Evolutionary conservation across 2,329 filamentous ascomycete species (phyloP), one percentile per base, ranked within the genome.

Genomic region (Exophiala viscosa): DNA sequence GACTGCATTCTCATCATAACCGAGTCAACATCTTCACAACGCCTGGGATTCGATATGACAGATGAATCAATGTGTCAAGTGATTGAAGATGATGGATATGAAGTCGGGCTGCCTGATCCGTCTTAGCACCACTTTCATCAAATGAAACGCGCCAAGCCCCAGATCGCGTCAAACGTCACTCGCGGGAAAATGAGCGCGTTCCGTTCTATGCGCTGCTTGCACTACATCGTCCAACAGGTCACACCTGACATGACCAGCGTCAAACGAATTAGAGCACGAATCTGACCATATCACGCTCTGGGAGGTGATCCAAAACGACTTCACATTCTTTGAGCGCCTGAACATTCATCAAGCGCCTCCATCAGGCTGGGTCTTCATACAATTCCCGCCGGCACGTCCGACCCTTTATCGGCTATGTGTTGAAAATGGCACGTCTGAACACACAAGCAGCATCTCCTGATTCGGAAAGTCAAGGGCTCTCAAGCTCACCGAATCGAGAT

Each of bases 401-500:
- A 33, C 23, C 10, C 11, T 36, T 14, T 5, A 4, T 17, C 39
- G 38, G 39, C 46, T 3, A 53, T 57, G 50, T 44, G 50, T 38
- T 39, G 20, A 52, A 13, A 23, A 62, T 63, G 61, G 59, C 61
- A 32, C 55, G 58, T 33, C 34, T 59, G 32, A 59, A 58, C 45
- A 46, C 35, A 34, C 51, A 39, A 35, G n/a, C 47, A 13, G 39
- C 17, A 9, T 50, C 57, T 11, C 52, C 59, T 13, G 74, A 77
- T 57, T 74, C 76, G 56, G 75, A 78, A 51, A 77, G 77, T 57
- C 56, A 60, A 3, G 34, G 28, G 18, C 20, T 10, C 14, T 40
- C 44, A 17, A 50, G 41, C 11, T 40, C 52, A 20, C 43, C 55
- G 44, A 18, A 31, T 54, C 58, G 48, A 45, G 58, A 38, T 18